Conservation (phyloP, 1,139 yeast genomes). For the Blastobotrys buckinghamii region DNA sequence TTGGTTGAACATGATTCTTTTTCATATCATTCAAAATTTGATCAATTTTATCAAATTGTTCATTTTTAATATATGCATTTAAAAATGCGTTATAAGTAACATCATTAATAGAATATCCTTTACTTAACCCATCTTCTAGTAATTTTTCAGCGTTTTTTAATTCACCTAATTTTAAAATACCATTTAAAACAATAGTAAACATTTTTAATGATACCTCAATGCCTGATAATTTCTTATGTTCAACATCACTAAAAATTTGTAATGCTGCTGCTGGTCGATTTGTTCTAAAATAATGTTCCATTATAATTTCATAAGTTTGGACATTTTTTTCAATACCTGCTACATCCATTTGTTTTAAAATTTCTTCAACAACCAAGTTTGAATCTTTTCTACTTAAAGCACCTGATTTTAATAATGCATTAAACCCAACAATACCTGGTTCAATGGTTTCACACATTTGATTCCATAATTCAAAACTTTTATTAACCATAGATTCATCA, state of each 20-base stretch:
- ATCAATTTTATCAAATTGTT: slow-evolving; percentile 34
- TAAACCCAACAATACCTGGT: slow-evolving; percentile 40
- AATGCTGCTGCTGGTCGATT: slow-evolving; percentile 32
- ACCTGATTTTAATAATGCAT: slow-evolving; percentile 41
- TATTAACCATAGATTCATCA: slow-evolving; percentile 26
- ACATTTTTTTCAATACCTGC: slow-evolving; percentile 38
- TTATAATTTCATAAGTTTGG: slow-evolving; percentile 34
- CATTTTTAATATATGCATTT: slow-evolving; percentile 27
- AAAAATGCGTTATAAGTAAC: slow-evolving; percentile 40
- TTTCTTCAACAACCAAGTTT: slow-evolving; percentile 33
- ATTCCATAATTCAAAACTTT: slow-evolving; percentile 39
- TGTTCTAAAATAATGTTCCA: slow-evolving; percentile 34
- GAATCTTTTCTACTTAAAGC: slow-evolving; percentile 30
- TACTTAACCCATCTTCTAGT: slow-evolving; percentile 29
- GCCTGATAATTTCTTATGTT: slow-evolving; percentile 18
- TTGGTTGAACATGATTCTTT: slow-evolving; percentile 45
- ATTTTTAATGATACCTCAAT: slow-evolving; percentile 26
- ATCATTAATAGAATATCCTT: slow-evolving; percentile 33
- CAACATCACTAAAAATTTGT: slow-evolving; percentile 25
- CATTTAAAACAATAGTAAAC: slow-evolving; percentile 32
- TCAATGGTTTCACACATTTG: slow-evolving; percentile 29
- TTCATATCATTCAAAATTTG: slow-evolving; percentile 35
- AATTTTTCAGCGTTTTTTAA: slow-evolving; percentile 29
- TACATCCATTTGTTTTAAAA: slow-evolving; percentile 36
- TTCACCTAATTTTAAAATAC: slow-evolving; percentile 26